Evolutionary conservation across 2,329 filamentous ascomycete species (phyloP), one percentile per base, ranked within the genome.

Genomic region (Blastomyces silverae): DNA sequence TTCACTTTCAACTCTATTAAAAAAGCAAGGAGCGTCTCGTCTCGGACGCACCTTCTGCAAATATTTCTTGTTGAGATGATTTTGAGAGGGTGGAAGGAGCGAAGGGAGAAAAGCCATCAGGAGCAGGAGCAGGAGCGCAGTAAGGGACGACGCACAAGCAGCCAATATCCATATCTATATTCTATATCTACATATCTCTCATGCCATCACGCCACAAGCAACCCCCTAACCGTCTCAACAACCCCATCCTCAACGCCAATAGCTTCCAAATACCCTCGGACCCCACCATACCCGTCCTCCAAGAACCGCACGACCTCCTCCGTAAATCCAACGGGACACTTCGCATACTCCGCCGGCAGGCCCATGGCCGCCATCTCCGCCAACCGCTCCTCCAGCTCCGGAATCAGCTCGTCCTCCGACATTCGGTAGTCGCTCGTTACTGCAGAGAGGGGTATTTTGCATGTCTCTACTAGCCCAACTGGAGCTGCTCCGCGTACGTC

Each of bases 391-490:
- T 85, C 84, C 68, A 83, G 82, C 72, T 91, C 88, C 0, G 82
- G 74, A 42, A 80, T 78, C 15, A 94, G 79, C 50, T 85, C 84
- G 1, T 81, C 78, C 64, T 84, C 80, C 2, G 88, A 91, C 31
- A 88, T 80, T 66, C 83, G 75, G 74, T 96, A 96, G 76, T 96
- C 92, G 67, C 87, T 73, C 64, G 85, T 80, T 53, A 95, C 86
- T 1, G 85, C 88, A 0, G 81, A 73, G 1, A 80, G 65, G 0
- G 86, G 84, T 0, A 89, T 62, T 22, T 20, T 39, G 10, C 37
- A 39, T 11, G 10, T 39, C 37, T 11, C 37, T 39, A 39, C 2
- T 10, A 2, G 37, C 10, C 34, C 34, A 8, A 37, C 8, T 37
- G 34, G 34, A 37, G 34, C 34, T 10, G 7, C 34, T 1, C 34